A percentile compares a stretch with the other conserved stretches of the same genome.
Conservation (phyloP, 805 yeast species). For the Candida ponderosae region DNA sequence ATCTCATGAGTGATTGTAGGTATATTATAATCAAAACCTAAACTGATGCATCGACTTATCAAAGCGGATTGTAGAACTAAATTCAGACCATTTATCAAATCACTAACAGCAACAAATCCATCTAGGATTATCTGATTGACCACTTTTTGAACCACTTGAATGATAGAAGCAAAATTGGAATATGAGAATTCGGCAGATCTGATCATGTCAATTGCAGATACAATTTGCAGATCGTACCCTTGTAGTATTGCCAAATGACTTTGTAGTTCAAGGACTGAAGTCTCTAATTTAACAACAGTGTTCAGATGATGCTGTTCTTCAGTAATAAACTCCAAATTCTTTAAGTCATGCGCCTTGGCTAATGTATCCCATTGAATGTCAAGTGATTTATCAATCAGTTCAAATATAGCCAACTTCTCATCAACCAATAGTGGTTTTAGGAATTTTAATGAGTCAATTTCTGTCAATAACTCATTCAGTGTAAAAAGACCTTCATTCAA, state of each 20-base stretch:
- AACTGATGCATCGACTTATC: slow-evolving; percentile 17
- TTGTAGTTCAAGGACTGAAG: slow-evolving; percentile 21
- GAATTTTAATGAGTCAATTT: slow-evolving; percentile 30
- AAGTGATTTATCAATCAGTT: slow-evolving; percentile 25
- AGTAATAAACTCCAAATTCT: slow-evolving; percentile 21
- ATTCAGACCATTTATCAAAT: slow-evolving; percentile 28
- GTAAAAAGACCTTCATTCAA: slow-evolving; percentile 43
- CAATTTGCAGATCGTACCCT: slow-evolving; percentile 20
- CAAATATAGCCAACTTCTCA: slow-evolving; percentile 26
- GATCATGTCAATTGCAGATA: slow-evolving; percentile 16
- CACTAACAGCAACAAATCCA: slow-evolving; percentile 26
- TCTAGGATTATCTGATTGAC: slow-evolving; percentile 28
- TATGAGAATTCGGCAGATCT: slow-evolving; percentile 18
- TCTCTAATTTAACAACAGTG: slow-evolving; percentile 24
- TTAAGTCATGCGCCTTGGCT: slow-evolving; percentile 39
- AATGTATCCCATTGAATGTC: slow-evolving; percentile 47
- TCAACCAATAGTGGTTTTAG: slow-evolving; percentile 32
- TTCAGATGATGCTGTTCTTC: slow-evolving; percentile 24
- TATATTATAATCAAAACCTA: slow-evolving; percentile 1
- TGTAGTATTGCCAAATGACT: slow-evolving; percentile 22
- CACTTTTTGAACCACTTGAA: slow-evolving; percentile 25
- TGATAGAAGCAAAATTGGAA: slow-evolving; percentile 7
- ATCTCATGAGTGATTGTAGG: slow-evolving; percentile 26
- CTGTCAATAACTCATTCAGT: slow-evolving; percentile 24
- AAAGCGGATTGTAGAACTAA: slow-evolving; percentile 20